Evolutionary conservation across 116 monocot species (phyloP).

Genomic region (Zostera marina): DNA sequence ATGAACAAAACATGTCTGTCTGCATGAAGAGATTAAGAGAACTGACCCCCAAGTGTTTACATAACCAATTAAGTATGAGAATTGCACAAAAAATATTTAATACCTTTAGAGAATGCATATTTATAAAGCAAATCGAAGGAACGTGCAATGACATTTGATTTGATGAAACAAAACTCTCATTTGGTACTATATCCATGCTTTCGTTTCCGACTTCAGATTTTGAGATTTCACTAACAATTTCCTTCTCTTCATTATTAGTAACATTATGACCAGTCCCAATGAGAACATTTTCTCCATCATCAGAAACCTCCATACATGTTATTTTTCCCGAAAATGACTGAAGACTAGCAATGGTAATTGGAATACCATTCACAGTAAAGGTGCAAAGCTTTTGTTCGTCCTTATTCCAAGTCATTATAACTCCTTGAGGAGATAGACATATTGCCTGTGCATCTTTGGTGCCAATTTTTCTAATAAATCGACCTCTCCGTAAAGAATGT

Average conservation of each 20-base stretch:
- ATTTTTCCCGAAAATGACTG: slow-evolving; percentile 45
- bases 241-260: slow-evolving; percentile 14
- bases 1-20: neutral
- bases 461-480: slow-evolving; percentile 52
- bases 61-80: neutral
- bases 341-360: slow-evolving; percentile 31
- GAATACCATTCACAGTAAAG: slow-evolving; percentile 80
- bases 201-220: slow-evolving; percentile 1
- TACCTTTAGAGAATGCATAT: slow-evolving; percentile 76
- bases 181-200: neutral
- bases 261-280: slow-evolving; percentile 39
- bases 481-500: slow-evolving; percentile 65
- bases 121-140: slow-evolving; percentile 68
- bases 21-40: too few species aligned
- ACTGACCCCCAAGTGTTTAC: too few species aligned
- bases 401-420: slow-evolving; percentile 61
- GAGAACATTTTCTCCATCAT: slow-evolving; percentile 57
- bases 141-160: slow-evolving; percentile 30
- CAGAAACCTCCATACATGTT: slow-evolving; percentile 66
- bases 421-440: slow-evolving; percentile 61
- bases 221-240: neutral
- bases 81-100: neutral
- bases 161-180: slow-evolving; percentile 2
- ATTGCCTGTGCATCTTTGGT: slow-evolving; percentile 28
- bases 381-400: slow-evolving; percentile 41